These are phyloP conservation scores for Lepidium sativum DNA, from an alignment of 345 rosid species.

Conservation along the genomic window DNA sequence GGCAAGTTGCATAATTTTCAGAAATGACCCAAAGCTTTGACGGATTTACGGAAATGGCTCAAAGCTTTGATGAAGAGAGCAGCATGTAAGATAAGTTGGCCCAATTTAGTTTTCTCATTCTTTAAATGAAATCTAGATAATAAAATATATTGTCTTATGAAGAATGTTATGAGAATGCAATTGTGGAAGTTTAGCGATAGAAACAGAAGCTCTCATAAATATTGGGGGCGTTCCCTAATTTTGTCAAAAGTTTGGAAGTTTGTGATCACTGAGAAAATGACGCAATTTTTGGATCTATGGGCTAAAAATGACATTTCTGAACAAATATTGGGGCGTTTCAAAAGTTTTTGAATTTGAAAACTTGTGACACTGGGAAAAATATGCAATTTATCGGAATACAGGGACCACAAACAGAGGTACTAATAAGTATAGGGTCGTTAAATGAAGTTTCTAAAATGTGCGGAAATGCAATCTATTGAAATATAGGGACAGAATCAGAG, in stretches of 20 bases:
- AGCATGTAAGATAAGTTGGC: background rate
- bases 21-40: constrained; percentile 5
- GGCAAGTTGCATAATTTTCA: constrained; percentile 51
- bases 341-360: background rate
- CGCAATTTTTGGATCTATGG: background rate
- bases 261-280: background rate
- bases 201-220: background rate
- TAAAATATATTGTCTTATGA: background rate
- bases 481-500: background rate
- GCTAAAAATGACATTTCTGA: no score
- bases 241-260: background rate
- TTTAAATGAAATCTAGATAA: background rate
- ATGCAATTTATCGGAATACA: background rate
- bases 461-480: background rate
- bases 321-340: background rate
- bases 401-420: background rate
- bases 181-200: background rate
- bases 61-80: background rate
- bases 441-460: background rate
- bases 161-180: background rate
- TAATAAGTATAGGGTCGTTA: background rate
- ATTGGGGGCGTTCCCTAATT: background rate
- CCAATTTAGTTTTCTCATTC: background rate
- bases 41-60: background rate
- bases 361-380: background rate